phyloP scores from a whole-genome alignment of 805 yeast genomes.

The Wickerhamiella allomyrinae region DNA sequence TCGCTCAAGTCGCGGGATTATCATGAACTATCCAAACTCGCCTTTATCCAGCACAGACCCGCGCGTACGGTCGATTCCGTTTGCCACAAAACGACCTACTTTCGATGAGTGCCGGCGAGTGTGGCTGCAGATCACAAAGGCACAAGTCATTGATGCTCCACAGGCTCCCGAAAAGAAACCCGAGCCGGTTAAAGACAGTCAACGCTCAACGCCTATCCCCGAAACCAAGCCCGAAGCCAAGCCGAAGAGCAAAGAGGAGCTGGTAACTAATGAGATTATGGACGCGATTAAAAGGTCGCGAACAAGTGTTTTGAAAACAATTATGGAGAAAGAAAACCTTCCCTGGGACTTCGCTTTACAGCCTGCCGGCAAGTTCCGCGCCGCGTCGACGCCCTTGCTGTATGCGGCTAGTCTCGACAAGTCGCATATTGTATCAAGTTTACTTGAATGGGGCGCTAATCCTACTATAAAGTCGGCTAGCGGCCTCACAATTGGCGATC shows the following conservation, averaged over 20 bases:
- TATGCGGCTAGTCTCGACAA: constrained; percentile 58
- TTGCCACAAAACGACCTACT: constrained; percentile 82
- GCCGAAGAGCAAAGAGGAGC: constrained; percentile 25
- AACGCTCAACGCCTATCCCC: constrained; percentile 5
- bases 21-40: constrained; percentile 50
- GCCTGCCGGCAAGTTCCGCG: constrained; percentile 39
- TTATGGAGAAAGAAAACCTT: constrained; percentile 46
- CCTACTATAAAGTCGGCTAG: constrained; percentile 41
- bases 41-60: constrained; percentile 42
- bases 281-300: constrained; percentile 53
- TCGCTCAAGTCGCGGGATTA: constrained; percentile 42
- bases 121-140: constrained; percentile 63
- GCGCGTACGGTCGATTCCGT: constrained; percentile 62
- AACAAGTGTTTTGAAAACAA: constrained; percentile 52
- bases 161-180: constrained; percentile 21
- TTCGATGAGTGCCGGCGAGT: constrained; percentile 64
- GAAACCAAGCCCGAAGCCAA: constrained; percentile 11
- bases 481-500: constrained; percentile 58
- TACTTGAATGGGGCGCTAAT: constrained; percentile 56
- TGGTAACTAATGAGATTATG: constrained; percentile 44
- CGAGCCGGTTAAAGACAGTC: constrained; percentile 13
- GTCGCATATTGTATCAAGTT: constrained; percentile 45
- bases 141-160: constrained; percentile 44
- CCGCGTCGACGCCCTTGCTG: constrained; percentile 64
- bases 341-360: constrained; percentile 38